phyloP scores from a whole-genome alignment of 176 grass and related monocot species.

The Oryza longistaminata region DNA sequence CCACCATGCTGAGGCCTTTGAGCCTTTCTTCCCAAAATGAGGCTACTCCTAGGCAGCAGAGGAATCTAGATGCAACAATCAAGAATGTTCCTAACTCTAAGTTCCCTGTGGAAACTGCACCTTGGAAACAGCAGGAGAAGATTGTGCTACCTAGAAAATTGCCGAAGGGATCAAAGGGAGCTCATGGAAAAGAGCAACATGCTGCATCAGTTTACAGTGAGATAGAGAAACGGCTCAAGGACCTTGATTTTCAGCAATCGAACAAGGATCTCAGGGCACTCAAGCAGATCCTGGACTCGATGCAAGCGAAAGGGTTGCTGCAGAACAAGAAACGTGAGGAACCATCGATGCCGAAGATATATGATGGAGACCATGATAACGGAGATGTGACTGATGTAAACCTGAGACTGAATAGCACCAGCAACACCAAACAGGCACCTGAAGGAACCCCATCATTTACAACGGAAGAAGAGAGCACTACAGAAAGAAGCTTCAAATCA shows the following conservation, averaged over 20 bases:
- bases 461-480: conserved; percentile 40
- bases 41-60: conserved; percentile 36
- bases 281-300: conserved; percentile 81
- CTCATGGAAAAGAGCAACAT: conserved; percentile 52
- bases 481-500: conserved; percentile 55
- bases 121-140: conserved; percentile 83
- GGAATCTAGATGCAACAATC: conserved; percentile 49
- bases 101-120: conserved; percentile 73
- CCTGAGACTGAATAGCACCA: conserved; percentile 26
- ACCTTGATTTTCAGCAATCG: conserved; percentile 82
- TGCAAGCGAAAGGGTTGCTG: conserved; percentile 91
- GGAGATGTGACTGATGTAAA: conserved; percentile 28
- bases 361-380: conserved; percentile 34
- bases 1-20: conserved; percentile 27
- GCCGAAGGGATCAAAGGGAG: conserved; percentile 47
- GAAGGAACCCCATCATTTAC: conserved; percentile 1
- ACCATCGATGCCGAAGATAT: conserved; percentile 38
- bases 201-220: conserved; percentile 78
- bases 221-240: conserved; percentile 87
- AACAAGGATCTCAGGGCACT: conserved; percentile 85
- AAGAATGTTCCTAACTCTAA: conserved; percentile 55
- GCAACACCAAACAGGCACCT: conserved; percentile 13
- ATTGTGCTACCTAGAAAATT: conserved; percentile 66
- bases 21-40: conserved; percentile 41
- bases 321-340: conserved; percentile 64